Evolutionary conservation across 2,329 filamentous ascomycete species (phyloP).

Genomic region (Ascochyta rabiei): DNA sequence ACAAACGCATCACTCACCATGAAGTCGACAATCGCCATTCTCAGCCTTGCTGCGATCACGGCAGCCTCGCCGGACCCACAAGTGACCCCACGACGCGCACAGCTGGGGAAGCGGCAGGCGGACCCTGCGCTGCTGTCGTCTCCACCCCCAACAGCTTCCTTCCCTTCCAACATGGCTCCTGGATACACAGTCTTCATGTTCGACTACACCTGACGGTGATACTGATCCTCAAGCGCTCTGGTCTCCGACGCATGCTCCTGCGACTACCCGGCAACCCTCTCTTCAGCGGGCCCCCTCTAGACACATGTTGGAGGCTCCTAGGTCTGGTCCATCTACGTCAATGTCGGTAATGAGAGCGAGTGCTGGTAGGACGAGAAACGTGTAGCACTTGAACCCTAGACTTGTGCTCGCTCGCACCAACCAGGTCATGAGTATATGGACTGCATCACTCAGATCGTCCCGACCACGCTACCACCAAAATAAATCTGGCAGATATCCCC

Average conservation of each 20-base stretch:
- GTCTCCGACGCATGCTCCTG: conserved; percentile 31
- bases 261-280: conserved; percentile 33
- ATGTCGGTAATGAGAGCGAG: background rate
- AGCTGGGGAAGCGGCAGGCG: conserved; percentile 25
- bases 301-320: background rate
- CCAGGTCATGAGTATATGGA: background rate
- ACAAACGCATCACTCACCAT: conserved; percentile 9
- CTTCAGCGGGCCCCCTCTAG: conserved; percentile 21
- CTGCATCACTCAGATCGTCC: too few relatives aligned
- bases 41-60: conserved; percentile 16
- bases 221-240: background rate
- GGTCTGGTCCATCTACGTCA: background rate
- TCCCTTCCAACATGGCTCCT: background rate
- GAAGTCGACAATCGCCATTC: conserved; percentile 15
- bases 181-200: too few relatives aligned
- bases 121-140: conserved; percentile 26
- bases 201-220: too few relatives aligned
- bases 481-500: too few relatives aligned
- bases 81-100: conserved; percentile 26
- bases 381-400: background rate
- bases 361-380: background rate
- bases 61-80: conserved; percentile 24
- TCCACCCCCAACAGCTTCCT: background rate
- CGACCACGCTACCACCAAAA: too few relatives aligned
- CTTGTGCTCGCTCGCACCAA: background rate